Conservation (phyloP, 2,329 filamentous ascomycete genomes). For the Alternaria rosae region DNA sequence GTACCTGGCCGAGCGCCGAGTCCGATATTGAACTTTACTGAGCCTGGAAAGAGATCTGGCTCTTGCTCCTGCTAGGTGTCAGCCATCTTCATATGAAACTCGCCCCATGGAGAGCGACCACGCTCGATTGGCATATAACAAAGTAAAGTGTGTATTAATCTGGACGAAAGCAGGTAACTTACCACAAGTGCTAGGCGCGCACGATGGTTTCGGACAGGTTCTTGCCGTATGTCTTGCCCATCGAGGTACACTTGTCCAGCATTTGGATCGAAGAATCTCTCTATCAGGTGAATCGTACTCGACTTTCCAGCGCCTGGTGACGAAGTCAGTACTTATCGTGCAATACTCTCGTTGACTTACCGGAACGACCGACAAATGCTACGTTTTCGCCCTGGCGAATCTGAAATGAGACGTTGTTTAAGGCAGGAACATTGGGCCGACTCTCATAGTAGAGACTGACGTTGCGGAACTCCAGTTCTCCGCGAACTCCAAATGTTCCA, state of each 20-base stretch:
- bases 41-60: conserved; percentile 55
- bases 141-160: neutral
- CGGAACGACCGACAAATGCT: conserved; percentile 55
- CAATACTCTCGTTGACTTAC: neutral
- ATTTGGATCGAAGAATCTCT: conserved; percentile 55
- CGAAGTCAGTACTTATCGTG: neutral
- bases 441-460: conserved; percentile 46
- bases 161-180: neutral
- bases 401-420: conserved; percentile 50
- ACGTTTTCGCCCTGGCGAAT: conserved; percentile 49
- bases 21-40: conserved; percentile 54
- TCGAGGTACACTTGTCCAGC: conserved; percentile 52
- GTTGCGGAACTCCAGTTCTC: conserved; percentile 43
- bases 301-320: conserved; percentile 53
- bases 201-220: conserved; percentile 48
- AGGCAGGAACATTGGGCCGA: conserved; percentile 38
- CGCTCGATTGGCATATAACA: neutral
- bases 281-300: conserved; percentile 55
- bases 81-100: neutral
- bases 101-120: neutral
- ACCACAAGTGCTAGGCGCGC: conserved; percentile 53
- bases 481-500: conserved; percentile 28
- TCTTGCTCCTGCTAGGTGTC: conserved; percentile 47
- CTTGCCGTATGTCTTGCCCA: conserved; percentile 51
- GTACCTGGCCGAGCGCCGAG: conserved; percentile 48